Percentiles rank a stretch among this genome's conserved stretches.
phyloP scores from a whole-genome alignment of 192 early-diverging fungal species.

The Coemansia sp. region DNA sequence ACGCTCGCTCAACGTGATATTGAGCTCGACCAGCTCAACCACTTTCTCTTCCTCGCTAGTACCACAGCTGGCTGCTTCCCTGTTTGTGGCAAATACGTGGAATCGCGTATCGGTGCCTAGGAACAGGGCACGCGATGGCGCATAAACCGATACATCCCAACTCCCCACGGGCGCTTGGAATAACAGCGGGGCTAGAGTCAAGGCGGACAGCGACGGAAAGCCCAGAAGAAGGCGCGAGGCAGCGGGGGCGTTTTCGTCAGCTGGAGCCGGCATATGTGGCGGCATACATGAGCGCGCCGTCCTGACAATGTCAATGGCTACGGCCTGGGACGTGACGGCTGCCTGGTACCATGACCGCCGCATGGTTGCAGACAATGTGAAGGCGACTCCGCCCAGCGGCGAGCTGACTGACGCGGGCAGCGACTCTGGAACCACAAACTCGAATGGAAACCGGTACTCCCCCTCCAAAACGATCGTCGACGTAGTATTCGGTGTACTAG shows the following conservation, averaged over 20 bases:
- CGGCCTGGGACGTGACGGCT: neutral
- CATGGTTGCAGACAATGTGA: constrained; percentile 11
- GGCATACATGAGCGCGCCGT: constrained; percentile 10
- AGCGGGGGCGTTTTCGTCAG: neutral
- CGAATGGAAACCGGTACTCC: constrained; percentile 44
- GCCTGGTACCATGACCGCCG: constrained; percentile 22
- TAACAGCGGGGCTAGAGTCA: constrained; percentile 20
- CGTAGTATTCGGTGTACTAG: neutral
- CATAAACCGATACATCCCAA: constrained; percentile 30
- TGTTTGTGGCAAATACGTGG: constrained; percentile 29
- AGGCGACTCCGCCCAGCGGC: constrained; percentile 25
- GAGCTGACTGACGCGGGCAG: constrained; percentile 40
- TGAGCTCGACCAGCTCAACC: constrained; percentile 27
- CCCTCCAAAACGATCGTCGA: constrained; percentile 11
- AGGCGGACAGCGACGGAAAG: constrained; percentile 15
- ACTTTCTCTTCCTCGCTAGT: neutral
- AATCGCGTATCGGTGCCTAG: constrained; percentile 15
- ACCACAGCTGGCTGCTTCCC: too few relatives aligned
- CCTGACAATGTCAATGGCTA: constrained; percentile 20
- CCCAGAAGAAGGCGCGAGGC: constrained; percentile 10
- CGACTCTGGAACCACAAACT: constrained; percentile 30
- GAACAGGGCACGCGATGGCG: constrained; percentile 30
- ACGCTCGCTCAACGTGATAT: constrained; percentile 19
- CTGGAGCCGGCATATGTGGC: neutral
- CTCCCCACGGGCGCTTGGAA: constrained; percentile 16